Base-by-base conservation (phyloP, 345 rosid species). In the Tarenaya hassleriana region DNA sequence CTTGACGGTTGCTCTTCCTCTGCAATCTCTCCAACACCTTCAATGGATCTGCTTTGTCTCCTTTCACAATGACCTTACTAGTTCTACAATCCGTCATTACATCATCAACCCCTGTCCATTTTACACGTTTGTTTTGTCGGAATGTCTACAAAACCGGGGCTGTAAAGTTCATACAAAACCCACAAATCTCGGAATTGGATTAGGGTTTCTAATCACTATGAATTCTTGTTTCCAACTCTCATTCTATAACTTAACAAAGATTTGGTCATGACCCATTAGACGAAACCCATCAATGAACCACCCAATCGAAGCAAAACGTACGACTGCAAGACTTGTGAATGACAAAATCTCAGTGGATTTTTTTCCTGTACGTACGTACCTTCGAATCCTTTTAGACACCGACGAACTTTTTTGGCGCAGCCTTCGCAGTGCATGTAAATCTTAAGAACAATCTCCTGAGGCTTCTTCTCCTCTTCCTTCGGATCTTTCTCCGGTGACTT, bases 401-500 rank as follows among this genome's bases (percentile, higher is more conserved):
- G 64, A 41, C 78, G 92, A 43, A 91, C 79, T 67, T 88, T 91
- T 18, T 87, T 83, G 31, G 98, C 96, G 52, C 98, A 91, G 20
- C 96, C 98, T 73, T 91, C 96, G 52, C 98, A 91, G 75, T 91
- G 98, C 96, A 91, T 91, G 84, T 69, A 84, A 8, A 84, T 94
- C 60, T 68, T 79, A 27, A 91, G 73, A 4, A 91, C 63, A 13
- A 91, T 81, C 60, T 91, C 98, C 46, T 66, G 84, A 0, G 90
- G 77, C 7, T 66, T 55, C 47, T 56, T 69, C 41, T 75, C 70
- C 46, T 70, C 71, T 4, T 72, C 73, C 16, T 70, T 62, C 47
- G 73, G 66, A 16, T 66, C 61, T 14, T 64, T 80, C 0, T 47
- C 72, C 8, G 52, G 69, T 15, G 70, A 49, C 35, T n/a, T n/a